These are phyloP conservation scores for Calendula officinalis DNA, from an alignment of 129 eudicot species.

Conservation along the genomic window DNA sequence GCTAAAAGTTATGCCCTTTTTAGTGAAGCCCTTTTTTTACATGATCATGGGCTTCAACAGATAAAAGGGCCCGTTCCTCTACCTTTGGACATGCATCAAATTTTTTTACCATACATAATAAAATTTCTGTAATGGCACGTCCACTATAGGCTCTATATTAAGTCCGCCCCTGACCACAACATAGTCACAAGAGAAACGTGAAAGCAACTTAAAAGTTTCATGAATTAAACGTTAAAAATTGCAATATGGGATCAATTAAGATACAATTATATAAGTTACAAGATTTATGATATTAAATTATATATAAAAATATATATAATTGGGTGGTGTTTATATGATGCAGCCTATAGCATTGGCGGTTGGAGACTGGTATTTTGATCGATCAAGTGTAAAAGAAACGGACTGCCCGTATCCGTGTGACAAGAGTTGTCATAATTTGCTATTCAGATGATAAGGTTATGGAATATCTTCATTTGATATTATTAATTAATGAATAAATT, in stretches of 20 bases:
- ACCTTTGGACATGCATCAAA: too few relatives aligned
- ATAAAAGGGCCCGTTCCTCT: too few relatives aligned
- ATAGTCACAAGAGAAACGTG: neutral
- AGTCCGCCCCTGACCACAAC: too few relatives aligned
- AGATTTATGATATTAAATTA: neutral
- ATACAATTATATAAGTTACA: neutral
- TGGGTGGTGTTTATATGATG: neutral
- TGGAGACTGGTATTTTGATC: conserved; percentile 81
- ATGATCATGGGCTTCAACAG: too few relatives aligned
- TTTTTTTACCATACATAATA: too few relatives aligned
- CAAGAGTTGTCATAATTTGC: conserved; percentile 74
- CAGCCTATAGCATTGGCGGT: conserved; percentile 82
- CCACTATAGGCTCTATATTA: too few relatives aligned
- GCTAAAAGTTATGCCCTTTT: too few relatives aligned
- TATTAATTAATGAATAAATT: conserved; percentile 20
- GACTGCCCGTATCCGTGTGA: conserved; percentile 86
- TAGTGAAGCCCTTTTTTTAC: too few relatives aligned
- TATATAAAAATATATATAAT: neutral
- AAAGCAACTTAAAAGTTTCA: neutral
- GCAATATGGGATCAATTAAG: neutral
- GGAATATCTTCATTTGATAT: conserved; percentile 7
- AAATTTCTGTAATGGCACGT: too few relatives aligned
- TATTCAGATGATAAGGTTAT: conserved; percentile 33
- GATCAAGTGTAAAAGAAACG: conserved; percentile 48
- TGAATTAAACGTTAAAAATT: neutral